Evolutionary conservation across 208 protist species (phyloP), one percentile per base, ranked within the genome.

Genomic region (Wallacemonas collosoma): DNA sequence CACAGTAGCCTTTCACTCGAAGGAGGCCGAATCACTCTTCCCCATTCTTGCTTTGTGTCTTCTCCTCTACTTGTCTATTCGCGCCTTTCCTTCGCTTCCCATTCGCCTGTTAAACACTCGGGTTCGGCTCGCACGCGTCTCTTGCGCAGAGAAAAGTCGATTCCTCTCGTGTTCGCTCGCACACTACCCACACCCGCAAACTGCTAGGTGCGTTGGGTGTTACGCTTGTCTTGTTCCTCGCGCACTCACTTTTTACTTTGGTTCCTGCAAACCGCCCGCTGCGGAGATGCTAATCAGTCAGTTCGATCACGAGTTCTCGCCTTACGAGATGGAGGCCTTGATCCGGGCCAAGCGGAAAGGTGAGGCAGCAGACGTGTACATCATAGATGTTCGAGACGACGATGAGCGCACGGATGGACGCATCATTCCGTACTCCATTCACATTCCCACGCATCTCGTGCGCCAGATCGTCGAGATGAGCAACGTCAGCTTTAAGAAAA

Each of bases 311-410:
- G 35, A 47, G 12, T 73, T 90, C 50, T 80, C 66, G 51, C 43
- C 72, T 39, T 86, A 80, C 47, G 82, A 91, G 58, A 60, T 89
- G 68, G 83, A 89, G 56, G 85, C 83, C 4, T 73, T 93, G 15
- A 68, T 91, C 45, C 85, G 78, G 62, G 82, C 79, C 1, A 79
- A 87, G 61, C 63, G 70, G 17, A 82, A 85, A 15, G 80, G 81
- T 9, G 67, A 75, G 15, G 72, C 61, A 1, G 56, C 48, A 26
- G 78, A 83, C 63, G 74, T 88, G 1, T 83, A 78, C 61, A 81
- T 93, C 48, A 63, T 93, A 36, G 86, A 93, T 57, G 79, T 88
- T 14, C 83, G 88, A 2, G 85, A 91, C 43, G 68, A 69, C 15
- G 85, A 85, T 68, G 88, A 93, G 63, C 73, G 85, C 8, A 68